Percentiles rank a stretch among this genome's conserved stretches.
Conservation (phyloP, 805 yeast genomes). For the Komagataella pastoris region DNA sequence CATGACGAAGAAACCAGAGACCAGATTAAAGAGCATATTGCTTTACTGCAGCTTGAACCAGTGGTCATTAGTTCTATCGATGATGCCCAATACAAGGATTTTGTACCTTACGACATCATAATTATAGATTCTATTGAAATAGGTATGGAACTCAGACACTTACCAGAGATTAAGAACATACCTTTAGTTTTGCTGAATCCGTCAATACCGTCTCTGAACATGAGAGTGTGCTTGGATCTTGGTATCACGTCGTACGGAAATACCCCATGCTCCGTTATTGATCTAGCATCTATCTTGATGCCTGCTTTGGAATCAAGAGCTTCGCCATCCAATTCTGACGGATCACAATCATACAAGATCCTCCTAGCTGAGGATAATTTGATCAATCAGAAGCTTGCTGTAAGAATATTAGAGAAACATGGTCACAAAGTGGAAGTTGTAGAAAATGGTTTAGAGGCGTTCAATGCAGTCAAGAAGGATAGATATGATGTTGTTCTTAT, state of each 20-base stretch:
- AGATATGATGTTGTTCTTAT: conserved; percentile 72
- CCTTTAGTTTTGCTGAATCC: conserved; percentile 74
- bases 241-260: conserved; percentile 85
- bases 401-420: conserved; percentile 71
- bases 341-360: conserved; percentile 59
- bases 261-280: conserved; percentile 74
- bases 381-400: conserved; percentile 81
- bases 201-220: conserved; percentile 61
- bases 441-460: conserved; percentile 75
- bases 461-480: conserved; percentile 55
- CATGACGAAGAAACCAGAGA: conserved; percentile 37
- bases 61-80: conserved; percentile 36
- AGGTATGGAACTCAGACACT: conserved; percentile 52
- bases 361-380: conserved; percentile 79
- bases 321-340: conserved; percentile 69
- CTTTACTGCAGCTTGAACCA: conserved; percentile 47
- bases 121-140: conserved; percentile 71
- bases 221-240: conserved; percentile 71
- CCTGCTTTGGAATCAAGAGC: conserved; percentile 80
- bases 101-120: conserved; percentile 62
- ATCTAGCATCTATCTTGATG: conserved; percentile 68
- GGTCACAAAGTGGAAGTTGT: conserved; percentile 79
- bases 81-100: conserved; percentile 43
- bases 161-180: conserved; percentile 72
- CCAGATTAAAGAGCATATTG: conserved; percentile 37